Evolutionary conservation across 2,329 filamentous ascomycete genomes (phyloP), one percentile per base, ranked within the genome.

Genomic region (Colletotrichum sp.): DNA sequence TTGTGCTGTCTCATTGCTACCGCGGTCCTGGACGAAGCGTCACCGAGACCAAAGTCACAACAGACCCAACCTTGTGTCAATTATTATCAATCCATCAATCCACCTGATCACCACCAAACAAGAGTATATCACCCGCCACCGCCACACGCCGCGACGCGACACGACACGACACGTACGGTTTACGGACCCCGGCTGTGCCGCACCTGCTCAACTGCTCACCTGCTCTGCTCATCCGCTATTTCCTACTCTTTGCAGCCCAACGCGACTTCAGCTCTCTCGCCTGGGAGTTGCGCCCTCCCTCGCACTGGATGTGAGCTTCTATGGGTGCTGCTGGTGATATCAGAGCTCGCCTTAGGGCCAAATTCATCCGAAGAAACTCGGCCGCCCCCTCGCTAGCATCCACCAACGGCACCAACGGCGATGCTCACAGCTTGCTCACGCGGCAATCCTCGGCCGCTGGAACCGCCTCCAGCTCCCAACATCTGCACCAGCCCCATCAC

Each of bases 331-430:
- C 86, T 75, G 79, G 81, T 48, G 86, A 88, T 77, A 81, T 89
- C 72, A 85, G 83, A 79, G 85, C 87, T 77, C 87, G 87, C 77
- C 84, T 90, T 80, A 85, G 86, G 81, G 86, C 87, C 79, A 88
- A 85, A 77, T 85, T 89, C 76, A 82, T 85, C 71, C 82, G 86
- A 75, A 84, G 87, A 78, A 84, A 86, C 73, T 88, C 87, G 71
- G 81, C 83, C 39, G 79, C 83, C 34, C 82, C 83, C 62, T 84
- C 86, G 52, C 78, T 85, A 74, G 79, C 82, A 36, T 84, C 86
- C 68, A 83, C 83, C 68, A 83, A 78, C 70, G 80, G 74, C 68
- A 83, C 83, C 70, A 83, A 78, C 70, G 80, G 74, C 79, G 72
- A 72, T 80, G 78, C 70, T 75, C 79, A 79, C 71, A 75, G 69